phyloP scores from a whole-genome alignment of 23 red algal genomes.

The Gracilariopsis chorda region DNA sequence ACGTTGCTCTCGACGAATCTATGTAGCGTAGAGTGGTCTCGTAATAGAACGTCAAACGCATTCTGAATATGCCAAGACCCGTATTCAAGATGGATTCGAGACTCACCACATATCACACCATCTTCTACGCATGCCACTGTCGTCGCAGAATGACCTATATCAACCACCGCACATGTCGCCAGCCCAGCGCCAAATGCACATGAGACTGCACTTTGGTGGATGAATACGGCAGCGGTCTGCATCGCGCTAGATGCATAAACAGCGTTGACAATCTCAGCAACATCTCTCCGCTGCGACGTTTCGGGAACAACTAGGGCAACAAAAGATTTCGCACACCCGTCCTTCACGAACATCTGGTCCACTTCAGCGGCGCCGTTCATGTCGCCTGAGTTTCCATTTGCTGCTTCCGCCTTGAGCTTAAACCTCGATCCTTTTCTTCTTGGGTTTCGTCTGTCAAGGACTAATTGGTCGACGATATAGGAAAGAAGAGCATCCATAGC shows the following conservation, averaged over 20 bases:
- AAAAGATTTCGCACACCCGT: slow-evolving; percentile 12
- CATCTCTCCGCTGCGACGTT: slow-evolving; percentile 46
- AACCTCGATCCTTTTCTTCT: slow-evolving; percentile 20
- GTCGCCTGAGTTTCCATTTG: neutral
- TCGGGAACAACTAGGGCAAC: slow-evolving; percentile 68
- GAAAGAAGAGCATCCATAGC: slow-evolving; percentile 28
- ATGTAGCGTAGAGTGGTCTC: neutral
- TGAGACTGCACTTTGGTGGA: slow-evolving; percentile 73
- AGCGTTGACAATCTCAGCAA: slow-evolving; percentile 56
- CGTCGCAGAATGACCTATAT: slow-evolving; percentile 70
- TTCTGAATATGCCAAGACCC: slow-evolving; percentile 55
- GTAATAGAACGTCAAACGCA: slow-evolving; percentile 39
- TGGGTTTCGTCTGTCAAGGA: neutral
- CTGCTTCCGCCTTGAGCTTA: neutral
- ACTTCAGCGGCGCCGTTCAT: neutral
- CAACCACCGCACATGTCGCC: slow-evolving; percentile 61
- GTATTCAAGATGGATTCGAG: slow-evolving; percentile 63
- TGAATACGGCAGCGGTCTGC: slow-evolving; percentile 40
- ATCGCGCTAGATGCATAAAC: slow-evolving; percentile 19
- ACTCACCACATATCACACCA: slow-evolving; percentile 50
- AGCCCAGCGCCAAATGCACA: slow-evolving; percentile 75
- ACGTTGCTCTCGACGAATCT: neutral
- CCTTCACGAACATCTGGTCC: neutral
- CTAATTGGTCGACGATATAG: slow-evolving; percentile 35
- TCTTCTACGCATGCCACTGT: slow-evolving; percentile 78